Evolutionary conservation across 495 filamentous ascomycete species (phyloP).

Genomic region (Parachaetomium inaequale): DNA sequence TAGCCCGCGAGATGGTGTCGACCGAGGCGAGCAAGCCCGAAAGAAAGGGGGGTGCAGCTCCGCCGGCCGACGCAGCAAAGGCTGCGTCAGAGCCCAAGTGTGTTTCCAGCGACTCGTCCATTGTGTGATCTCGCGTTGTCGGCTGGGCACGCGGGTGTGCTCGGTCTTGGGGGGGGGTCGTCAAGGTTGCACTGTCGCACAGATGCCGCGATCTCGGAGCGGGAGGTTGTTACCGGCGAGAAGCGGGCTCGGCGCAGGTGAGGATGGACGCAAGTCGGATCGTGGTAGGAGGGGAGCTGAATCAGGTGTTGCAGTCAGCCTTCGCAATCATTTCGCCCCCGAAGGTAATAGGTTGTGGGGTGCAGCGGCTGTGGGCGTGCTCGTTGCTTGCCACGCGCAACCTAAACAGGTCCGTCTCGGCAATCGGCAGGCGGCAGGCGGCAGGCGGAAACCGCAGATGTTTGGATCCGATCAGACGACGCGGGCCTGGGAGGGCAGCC

Average conservation of each 20-base stretch:
- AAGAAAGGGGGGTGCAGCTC: slow-evolving; percentile 24
- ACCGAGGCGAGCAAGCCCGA: slow-evolving; percentile 27
- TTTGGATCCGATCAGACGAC: neutral
- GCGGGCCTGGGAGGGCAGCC: neutral
- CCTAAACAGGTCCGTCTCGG: neutral
- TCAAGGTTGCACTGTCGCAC: neutral
- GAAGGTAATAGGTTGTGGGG: slow-evolving; percentile 11
- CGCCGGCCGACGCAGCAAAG: slow-evolving; percentile 26
- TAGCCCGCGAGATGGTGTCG: slow-evolving; percentile 49
- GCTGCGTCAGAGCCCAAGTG: slow-evolving; percentile 19
- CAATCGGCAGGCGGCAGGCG: neutral
- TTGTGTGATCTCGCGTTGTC: slow-evolving; percentile 2
- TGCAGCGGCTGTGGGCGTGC: neutral
- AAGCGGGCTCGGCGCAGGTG: neutral
- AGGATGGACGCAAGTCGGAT: neutral
- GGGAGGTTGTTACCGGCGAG: neutral
- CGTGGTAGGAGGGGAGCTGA: slow-evolving; percentile 1
- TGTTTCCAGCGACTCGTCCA: slow-evolving; percentile 34
- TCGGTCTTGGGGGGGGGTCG: neutral
- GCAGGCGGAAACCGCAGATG: neutral
- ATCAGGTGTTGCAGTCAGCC: neutral
- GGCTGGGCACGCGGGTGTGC: neutral
- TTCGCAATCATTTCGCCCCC: slow-evolving; percentile 17
- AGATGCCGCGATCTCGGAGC: neutral
- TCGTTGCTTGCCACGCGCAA: neutral